Conservation (phyloP, 805 yeast genomes). For the Kluyveromyces aestuarii region DNA sequence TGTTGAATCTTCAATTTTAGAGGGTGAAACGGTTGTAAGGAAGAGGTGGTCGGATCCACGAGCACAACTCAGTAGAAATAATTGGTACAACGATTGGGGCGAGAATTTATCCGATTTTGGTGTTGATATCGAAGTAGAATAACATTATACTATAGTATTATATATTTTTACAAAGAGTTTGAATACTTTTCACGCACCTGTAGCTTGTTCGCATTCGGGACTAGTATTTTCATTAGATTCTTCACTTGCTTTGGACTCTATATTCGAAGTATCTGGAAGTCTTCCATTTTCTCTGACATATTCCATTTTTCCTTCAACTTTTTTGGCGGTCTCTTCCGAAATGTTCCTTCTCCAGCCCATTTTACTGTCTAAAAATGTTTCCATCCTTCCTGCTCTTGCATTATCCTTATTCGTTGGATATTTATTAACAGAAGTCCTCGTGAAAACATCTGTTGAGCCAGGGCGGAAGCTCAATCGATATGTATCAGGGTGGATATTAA, state of each 20-base stretch:
- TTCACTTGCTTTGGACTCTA: slow-evolving; percentile 1
- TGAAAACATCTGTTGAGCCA: slow-evolving; percentile 68
- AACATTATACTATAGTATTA: slow-evolving; percentile 25
- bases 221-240: slow-evolving; percentile 2
- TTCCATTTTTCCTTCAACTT: slow-evolving; percentile 16
- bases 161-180: background rate
- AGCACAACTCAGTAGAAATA: slow-evolving; percentile 30
- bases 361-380: slow-evolving; percentile 40
- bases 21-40: slow-evolving; percentile 28
- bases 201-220: background rate
- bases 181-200: background rate
- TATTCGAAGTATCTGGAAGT: slow-evolving; percentile 6
- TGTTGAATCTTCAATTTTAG: slow-evolving; percentile 12
- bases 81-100: slow-evolving; percentile 77
- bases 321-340: slow-evolving; percentile 31
- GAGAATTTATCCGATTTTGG: slow-evolving; percentile 80
- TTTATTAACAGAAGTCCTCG: slow-evolving; percentile 46
- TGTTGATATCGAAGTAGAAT: slow-evolving; percentile 66
- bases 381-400: slow-evolving; percentile 23
- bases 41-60: slow-evolving; percentile 29
- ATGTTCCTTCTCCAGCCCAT: slow-evolving; percentile 48
- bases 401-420: slow-evolving; percentile 26
- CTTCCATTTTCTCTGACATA: slow-evolving; percentile 16
- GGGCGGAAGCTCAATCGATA: slow-evolving; percentile 77
- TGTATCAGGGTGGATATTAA: slow-evolving; percentile 68